Percentiles rank a stretch among this genome's conserved stretches.
phyloP scores from a whole-genome alignment of 225 moss, liverwort and hornwort genomes.

The Thuidium tamariscinum region DNA sequence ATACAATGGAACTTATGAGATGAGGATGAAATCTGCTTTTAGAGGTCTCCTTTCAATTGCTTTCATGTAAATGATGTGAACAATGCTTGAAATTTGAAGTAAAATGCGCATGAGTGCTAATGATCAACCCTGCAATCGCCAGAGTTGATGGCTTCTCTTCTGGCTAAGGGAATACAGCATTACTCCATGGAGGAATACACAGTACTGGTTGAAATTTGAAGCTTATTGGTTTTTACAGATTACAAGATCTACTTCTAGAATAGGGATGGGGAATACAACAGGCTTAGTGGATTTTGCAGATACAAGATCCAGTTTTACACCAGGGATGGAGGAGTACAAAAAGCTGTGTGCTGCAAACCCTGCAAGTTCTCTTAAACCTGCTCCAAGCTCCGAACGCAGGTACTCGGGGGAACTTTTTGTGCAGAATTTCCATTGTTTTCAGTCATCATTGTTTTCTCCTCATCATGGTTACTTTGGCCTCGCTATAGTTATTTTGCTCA shows the following conservation, averaged over 20 bases:
- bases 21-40: neutral
- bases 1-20: neutral
- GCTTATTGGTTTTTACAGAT: neutral
- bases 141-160: neutral
- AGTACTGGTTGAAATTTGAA: neutral
- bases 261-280: neutral
- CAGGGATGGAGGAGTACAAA: slow-evolving; percentile 64
- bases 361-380: slow-evolving; percentile 21
- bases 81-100: neutral
- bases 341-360: slow-evolving; percentile 40
- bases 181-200: neutral
- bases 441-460: slow-evolving; percentile 53
- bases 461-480: slow-evolving; percentile 77
- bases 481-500: slow-evolving; percentile 25
- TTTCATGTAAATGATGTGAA: neutral
- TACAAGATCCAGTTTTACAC: slow-evolving; percentile 51
- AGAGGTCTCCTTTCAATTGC: neutral
- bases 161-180: neutral
- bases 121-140: neutral
- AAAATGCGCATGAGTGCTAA: neutral
- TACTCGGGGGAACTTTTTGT: slow-evolving; percentile 39
- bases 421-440: slow-evolving; percentile 47
- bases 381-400: slow-evolving; percentile 42
- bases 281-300: slow-evolving; percentile 1
- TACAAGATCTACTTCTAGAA: neutral